Base-by-base conservation (phyloP, 1,139 yeast species). In the Zygoascus meyerae region DNA sequence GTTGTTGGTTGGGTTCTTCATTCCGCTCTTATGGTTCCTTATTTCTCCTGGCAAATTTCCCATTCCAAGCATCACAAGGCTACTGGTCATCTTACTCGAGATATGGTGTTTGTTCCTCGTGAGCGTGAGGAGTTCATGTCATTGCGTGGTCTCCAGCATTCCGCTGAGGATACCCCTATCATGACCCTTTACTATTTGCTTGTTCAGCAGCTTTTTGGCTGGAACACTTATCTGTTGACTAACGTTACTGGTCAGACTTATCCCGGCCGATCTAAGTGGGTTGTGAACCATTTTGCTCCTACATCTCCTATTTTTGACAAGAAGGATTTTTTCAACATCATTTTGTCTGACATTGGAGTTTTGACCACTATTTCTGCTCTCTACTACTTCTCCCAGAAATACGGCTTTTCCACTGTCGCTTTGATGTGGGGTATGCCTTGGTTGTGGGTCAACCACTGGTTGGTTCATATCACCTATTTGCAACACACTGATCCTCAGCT, bases 41-140 rank as follows among this genome's bases (percentile, higher is more conserved):
- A 83, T 70, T 86, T 85, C 63, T 83, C 92, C 5, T 86, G 95
- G 95, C 82, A 86, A 64, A 79, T 77, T 63, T 73, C 86, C 42
- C 95, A 86, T 67, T 77, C 85, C 45, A 85, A 83, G 70, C 95
- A 86, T 70, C 95, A 86, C 73, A 85, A 86, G 73, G 86, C 87
- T 47, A 86, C 95, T 42, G 94, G 92, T 55, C 86, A 86, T 67
- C 64, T 86, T 65, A 74, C 83, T 48, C 75, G 84, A 63, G 95
- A 86, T 66, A 86, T 82, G 79, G 95, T 86, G 45, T 86, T 84
- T 61, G 77, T 86, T 46, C 95, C 95, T 52, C 72, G 74, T 62
- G 78, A 83, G 46, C 76, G 77, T 59, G 77, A 82, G 51, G 71
- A 72, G 57, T 81, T 73, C 59, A 63, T 77, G 55, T 58, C 49